Base-by-base conservation (phyloP, 2,329 filamentous ascomycete genomes). In the Apiospora saccharicola region DNA sequence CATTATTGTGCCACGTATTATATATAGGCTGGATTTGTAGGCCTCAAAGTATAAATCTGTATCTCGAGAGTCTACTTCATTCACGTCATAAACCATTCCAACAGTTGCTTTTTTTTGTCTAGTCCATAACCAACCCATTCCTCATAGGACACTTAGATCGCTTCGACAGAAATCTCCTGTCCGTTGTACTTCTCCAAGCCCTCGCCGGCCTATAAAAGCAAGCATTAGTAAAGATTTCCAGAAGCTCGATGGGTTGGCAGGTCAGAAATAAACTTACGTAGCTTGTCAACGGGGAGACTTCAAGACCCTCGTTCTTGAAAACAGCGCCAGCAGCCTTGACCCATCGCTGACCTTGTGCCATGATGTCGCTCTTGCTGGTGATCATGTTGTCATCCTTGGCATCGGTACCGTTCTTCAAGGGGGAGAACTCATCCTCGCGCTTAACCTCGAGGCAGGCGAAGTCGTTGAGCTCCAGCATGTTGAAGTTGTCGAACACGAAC, bases 401-500 rank as follows among this genome's bases (percentile, higher is more conserved):
- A 43, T 74, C 79, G 24, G 82, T 71, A 6, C 72, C 83, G 80
- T 99, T 99, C 91, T 99, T 99, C 76, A 99, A 86, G 5, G 96
- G 96, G 41, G 95, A 98, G 86, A 99, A 99, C 85, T 99, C 96
- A 77, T 99, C 96, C 86, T 98, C 95, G 74, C 96, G 94, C 83
- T 92, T 94, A 70, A 99, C 96, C 85, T 99, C 96, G 85, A 98
- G 92, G 83, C 92, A 97, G 34, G 95, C 96, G 80, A 99, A 99
- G 85, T 97, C 95, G 76, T 92, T 89, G 75, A 99, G 90, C 24
- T 92, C 86, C 70, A 97, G 87, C 87, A 96, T 89, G 74, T 96
- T 95, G 88, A 99, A 99, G 80, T 97, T 96, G 81, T 99, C 96
- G 81, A 99, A 99, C 74, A 99, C 95, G 79, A 98, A 99, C 84